Base-by-base conservation (phyloP, 164 flowering plant genomes). In the Litsea cubeba region DNA sequence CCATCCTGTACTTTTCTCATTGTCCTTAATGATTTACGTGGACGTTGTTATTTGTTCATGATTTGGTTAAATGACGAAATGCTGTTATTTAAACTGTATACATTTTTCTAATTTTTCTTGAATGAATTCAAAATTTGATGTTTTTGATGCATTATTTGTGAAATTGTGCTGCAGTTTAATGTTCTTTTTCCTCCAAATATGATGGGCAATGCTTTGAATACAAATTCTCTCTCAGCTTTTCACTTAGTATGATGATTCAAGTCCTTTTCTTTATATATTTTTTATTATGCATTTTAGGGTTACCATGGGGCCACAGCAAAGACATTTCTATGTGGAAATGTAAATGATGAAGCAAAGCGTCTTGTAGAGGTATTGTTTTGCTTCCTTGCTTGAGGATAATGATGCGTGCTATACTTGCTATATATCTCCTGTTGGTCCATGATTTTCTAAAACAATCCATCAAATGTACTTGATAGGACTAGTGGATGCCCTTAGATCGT, bases 271-370 rank as follows among this genome's bases (percentile, higher is more conserved):
- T 40, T 40, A 40, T 7, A 40, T 40, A 40, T 7, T 14, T 67
- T 14, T 60, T 40, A 1, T 14, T 70, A n/a, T 74, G 57, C 68
- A 62, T 77, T 20, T 49, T 79, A 94, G 99, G 98, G 99, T 76
- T 92, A 96, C 77, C 99, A 96, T 86, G 99, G 99, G 73, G 98
- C 92, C 82, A 94, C 98, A 62, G 94, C 98, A 35, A 91, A 82
- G 82, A 96, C 96, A 20, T 96, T 85, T 83, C 76, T 94, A 2
- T 91, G 97, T 82, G 99, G 99, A 57, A 76, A 92, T 77, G 97
- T 91, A 30, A 77, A 81, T 75, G 87, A 85, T 54, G 79, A 74
- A 54, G 70, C 84, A 65, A 82, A 86, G 75, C 85, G 83, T 51
- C 90, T 96, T 30, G 96, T 96, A 73, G 83, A 84, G 97, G 99